Conservation (phyloP, 306 rosid genomes). For the Cicer bijugum region DNA sequence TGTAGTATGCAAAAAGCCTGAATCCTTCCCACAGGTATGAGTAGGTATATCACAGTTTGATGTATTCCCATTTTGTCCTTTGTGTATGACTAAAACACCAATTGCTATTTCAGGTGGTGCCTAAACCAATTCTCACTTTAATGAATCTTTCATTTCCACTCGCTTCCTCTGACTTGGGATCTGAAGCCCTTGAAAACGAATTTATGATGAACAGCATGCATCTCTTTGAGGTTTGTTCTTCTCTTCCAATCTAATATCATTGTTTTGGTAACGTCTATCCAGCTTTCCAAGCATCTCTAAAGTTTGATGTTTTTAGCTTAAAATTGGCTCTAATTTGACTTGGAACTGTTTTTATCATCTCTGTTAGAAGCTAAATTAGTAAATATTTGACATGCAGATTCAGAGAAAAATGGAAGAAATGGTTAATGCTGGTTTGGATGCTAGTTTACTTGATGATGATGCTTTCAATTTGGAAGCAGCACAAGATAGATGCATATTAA, state of each 20-base stretch:
- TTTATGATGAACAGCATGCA: slow-evolving; percentile 77
- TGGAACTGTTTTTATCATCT: slow-evolving; percentile 6
- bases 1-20: slow-evolving; percentile 73
- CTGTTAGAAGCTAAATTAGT: slow-evolving; percentile 29
- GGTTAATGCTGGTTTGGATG: slow-evolving; percentile 66
- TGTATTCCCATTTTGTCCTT: slow-evolving; percentile 27
- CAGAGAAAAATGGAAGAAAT: slow-evolving; percentile 76
- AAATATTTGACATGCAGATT: slow-evolving; percentile 59
- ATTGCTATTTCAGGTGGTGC: slow-evolving; percentile 69
- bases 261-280: slow-evolving; percentile 1
- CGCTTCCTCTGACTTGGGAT: slow-evolving; percentile 90
- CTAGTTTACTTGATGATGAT: slow-evolving; percentile 74
- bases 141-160: slow-evolving; percentile 84
- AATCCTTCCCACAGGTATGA: slow-evolving; percentile 77
- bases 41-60: slow-evolving; percentile 13
- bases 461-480: slow-evolving; percentile 85
- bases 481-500: slow-evolving; percentile 90
- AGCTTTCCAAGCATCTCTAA: slow-evolving; percentile 18
- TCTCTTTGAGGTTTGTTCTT: slow-evolving; percentile 69
- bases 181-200: slow-evolving; percentile 83
- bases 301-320: neutral
- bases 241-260: slow-evolving; percentile 37
- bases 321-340: neutral
- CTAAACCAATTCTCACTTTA: slow-evolving; percentile 79
- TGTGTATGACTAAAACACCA: slow-evolving; percentile 32